phyloP scores from a whole-genome alignment of 306 rosid species.

The Vicia sativa region DNA sequence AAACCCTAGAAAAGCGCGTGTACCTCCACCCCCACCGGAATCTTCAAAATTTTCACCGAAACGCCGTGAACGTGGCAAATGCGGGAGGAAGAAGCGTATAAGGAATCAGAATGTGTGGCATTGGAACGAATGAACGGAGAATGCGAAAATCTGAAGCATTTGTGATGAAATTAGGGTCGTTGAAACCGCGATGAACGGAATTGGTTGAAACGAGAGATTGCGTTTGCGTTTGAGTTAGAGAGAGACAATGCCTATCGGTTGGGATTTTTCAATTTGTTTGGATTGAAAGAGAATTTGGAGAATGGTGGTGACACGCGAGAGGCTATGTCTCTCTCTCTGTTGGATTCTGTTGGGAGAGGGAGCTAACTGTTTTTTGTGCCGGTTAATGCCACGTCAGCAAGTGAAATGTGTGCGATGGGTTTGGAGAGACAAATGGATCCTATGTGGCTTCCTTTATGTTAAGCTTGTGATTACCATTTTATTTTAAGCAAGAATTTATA shows the following conservation, averaged over 20 bases:
- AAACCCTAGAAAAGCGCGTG: constrained; percentile 58
- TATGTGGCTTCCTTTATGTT: not conserved
- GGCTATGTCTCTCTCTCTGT: constrained; percentile 41
- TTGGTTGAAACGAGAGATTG: constrained; percentile 23
- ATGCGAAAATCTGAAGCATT: constrained; percentile 38
- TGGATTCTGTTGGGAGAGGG: constrained; percentile 27
- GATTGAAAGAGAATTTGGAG: constrained; percentile 33
- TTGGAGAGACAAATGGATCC: constrained; percentile 43
- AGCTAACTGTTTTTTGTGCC: constrained; percentile 46
- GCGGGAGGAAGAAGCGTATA: constrained; percentile 11
- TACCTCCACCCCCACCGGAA: constrained; percentile 38
- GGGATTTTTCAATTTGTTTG: not conserved
- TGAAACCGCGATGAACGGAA: constrained; percentile 34
- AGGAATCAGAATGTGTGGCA: constrained; percentile 40
- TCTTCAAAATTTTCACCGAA: constrained; percentile 17
- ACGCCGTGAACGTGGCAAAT: constrained; percentile 1
- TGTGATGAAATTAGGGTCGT: constrained; percentile 35
- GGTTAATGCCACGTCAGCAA: constrained; percentile 62
- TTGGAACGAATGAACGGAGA: constrained; percentile 38
- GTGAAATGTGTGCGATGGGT: constrained; percentile 58
- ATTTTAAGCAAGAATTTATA: no score
- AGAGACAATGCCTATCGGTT: constrained; percentile 45
- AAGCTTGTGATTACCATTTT: not conserved
- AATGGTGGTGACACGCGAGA: constrained; percentile 50
- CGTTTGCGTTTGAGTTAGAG: constrained; percentile 11